Evolutionary conservation across 768 basidiomycete species (phyloP).

Genomic region (Tephrocybe sp.): DNA sequence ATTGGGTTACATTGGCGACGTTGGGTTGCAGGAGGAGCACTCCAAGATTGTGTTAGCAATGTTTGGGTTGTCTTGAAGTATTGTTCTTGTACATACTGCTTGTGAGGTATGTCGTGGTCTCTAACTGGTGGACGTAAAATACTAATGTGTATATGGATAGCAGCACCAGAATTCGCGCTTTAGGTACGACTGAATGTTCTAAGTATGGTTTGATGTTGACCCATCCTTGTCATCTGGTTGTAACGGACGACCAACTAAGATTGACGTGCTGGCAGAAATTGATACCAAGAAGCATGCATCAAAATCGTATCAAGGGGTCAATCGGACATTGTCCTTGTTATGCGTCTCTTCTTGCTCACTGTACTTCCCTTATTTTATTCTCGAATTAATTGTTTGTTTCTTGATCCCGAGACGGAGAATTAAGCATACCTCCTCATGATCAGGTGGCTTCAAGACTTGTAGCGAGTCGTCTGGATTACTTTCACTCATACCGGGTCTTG

Average conservation of each 20-base stretch:
- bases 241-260: too few species aligned
- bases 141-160: too few species aligned
- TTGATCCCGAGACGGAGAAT: neutral
- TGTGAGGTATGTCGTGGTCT: too few species aligned
- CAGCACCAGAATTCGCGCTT: too few species aligned
- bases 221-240: too few species aligned
- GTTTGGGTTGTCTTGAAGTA: conserved; percentile 27
- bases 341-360: conserved; percentile 1
- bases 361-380: neutral
- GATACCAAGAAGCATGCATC: too few species aligned
- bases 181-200: too few species aligned
- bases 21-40: conserved; percentile 26
- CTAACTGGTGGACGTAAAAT: too few species aligned
- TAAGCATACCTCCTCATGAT: conserved; percentile 1
- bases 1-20: conserved; percentile 36
- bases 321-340: neutral
- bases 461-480: conserved; percentile 19
- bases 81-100: too few species aligned
- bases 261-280: too few species aligned
- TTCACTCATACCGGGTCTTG: neutral
- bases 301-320: too few species aligned
- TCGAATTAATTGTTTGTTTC: neutral
- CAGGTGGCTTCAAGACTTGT: conserved; percentile 12
- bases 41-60: conserved; percentile 31
- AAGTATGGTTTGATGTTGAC: too few species aligned